Conservation (phyloP, 257 asterid genomes). For the Penstemon newberryi region DNA sequence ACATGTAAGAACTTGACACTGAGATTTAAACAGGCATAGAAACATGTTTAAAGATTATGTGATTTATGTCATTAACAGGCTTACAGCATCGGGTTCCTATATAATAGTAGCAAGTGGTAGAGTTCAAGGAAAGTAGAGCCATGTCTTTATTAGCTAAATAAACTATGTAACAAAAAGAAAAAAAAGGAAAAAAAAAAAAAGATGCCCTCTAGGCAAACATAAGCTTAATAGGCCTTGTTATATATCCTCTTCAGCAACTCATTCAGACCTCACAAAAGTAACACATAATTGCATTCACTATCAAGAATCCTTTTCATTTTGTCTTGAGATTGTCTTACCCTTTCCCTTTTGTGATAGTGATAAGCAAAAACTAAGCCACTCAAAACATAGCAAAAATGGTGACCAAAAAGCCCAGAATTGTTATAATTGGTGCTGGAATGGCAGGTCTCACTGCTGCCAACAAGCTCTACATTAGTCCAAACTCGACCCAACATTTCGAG, state of each 20-base stretch:
- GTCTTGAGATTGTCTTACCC: background rate
- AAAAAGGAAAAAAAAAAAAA: slow-evolving; percentile 2
- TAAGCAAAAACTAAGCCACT: background rate
- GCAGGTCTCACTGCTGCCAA: slow-evolving; percentile 87
- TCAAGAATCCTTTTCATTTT: slow-evolving; percentile 9
- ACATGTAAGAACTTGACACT: slow-evolving; percentile 2
- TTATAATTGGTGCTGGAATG: slow-evolving; percentile 92
- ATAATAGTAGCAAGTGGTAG: slow-evolving; percentile 29
- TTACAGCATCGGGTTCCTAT: background rate
- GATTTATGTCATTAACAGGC: too few species aligned
- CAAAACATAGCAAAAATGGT: slow-evolving; percentile 40
- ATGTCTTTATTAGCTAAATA: slow-evolving; percentile 58
- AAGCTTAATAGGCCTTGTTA: slow-evolving; percentile 16
- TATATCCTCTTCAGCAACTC: slow-evolving; percentile 52
- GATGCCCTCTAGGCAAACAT: slow-evolving; percentile 19
- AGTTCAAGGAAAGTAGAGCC: slow-evolving; percentile 49
- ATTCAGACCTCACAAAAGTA: slow-evolving; percentile 51
- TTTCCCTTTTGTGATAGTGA: slow-evolving; percentile 20
- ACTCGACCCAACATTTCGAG: slow-evolving; percentile 38
- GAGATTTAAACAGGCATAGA: slow-evolving; percentile 19
- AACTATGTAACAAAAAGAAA: slow-evolving; percentile 18
- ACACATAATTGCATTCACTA: slow-evolving; percentile 29
- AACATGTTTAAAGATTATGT: slow-evolving; percentile 8
- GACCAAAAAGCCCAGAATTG: slow-evolving; percentile 58
- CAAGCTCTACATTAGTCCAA: slow-evolving; percentile 51